Base-by-base conservation (phyloP, 83 land plant genomes). In the Larix sibirica region DNA sequence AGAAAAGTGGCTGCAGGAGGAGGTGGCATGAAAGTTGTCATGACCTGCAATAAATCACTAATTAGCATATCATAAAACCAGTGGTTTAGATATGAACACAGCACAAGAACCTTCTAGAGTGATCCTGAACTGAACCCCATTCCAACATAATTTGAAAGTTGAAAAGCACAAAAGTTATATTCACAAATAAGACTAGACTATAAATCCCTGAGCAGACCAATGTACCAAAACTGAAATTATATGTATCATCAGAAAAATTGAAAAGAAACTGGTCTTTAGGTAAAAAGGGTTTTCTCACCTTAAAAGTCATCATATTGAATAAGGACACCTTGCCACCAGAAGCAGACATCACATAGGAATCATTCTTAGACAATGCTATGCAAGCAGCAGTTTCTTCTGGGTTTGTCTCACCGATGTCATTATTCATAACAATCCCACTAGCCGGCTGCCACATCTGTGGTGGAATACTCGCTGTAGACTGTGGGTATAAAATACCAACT, bases 21-120 rank as follows among this genome's bases (percentile, higher is more conserved):
- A 18, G 99, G 99, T 26, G 94, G 84, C 98, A 95, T 97, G 84
- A 97, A 97, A 68, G 96, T 93, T 56, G 99, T 95, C 99, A 97
- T 97, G 23, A 24, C 26, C 68, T 65, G 26, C 26, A 24, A 31
- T 10, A 17, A 42, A 23, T 93, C 44, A 18, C 31, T 38, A 13
- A 50, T 50, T n/a, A 67, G 92, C 66, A 92, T 94, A 77, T 91
- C 96, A 54, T 90, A 93, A 20, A 93, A 95, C 79, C 78, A 28
- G 61, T 33, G 66, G 40, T 62, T 42, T 18, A 81, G 24, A 40
- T 18, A 62, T 26, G 17, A 17, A 69, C 26, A 33, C 13, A 7
- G 17, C 36, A 24, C 65, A 83, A 63, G 58, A 61, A 13, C 56
- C 83, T 26, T 56, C 70, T 20, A 83, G 83, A 81, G 58, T 56